Percentiles rank a stretch among this genome's conserved stretches.
phyloP scores from a whole-genome alignment of 805 yeast genomes.

The Blastobotrys chiropterorum region DNA sequence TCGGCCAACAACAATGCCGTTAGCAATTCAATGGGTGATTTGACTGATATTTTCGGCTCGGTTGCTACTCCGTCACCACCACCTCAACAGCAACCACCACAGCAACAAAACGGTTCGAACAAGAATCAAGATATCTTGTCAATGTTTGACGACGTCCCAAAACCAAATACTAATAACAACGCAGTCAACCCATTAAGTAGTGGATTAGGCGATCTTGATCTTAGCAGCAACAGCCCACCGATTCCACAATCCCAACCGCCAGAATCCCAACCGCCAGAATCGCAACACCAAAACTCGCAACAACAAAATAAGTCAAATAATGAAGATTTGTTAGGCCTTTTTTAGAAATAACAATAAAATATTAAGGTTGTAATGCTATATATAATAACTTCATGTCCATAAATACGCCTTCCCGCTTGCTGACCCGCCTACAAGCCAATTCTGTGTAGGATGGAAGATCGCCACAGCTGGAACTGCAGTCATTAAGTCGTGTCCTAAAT shows the following conservation, averaged over 20 bases:
- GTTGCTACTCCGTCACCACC: slow-evolving; percentile 16
- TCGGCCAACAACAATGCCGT: slow-evolving; percentile 22
- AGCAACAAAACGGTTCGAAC: slow-evolving; percentile 22
- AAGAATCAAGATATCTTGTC: slow-evolving; percentile 41
- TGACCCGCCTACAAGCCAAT: slow-evolving; percentile 91
- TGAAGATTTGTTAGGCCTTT: slow-evolving; percentile 29
- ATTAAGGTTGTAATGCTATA: background rate
- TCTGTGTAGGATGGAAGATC: slow-evolving; percentile 73
- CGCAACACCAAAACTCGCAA: slow-evolving; percentile 2
- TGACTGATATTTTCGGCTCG: slow-evolving; percentile 55
- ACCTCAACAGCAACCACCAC: slow-evolving; percentile 10
- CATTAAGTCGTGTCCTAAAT: slow-evolving; percentile 53
- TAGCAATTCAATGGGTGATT: slow-evolving; percentile 56
- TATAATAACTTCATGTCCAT: slow-evolving; percentile 29
- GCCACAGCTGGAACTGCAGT: slow-evolving; percentile 93
- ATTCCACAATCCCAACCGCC: slow-evolving; percentile 2
- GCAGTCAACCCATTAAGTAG: slow-evolving; percentile 3
- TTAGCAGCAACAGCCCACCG: slow-evolving; percentile 5
- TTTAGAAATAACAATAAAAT: slow-evolving; percentile 15
- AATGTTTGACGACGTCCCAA: slow-evolving; percentile 32
- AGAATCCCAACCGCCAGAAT: slow-evolving; percentile 7
- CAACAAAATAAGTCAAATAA: slow-evolving; percentile 13
- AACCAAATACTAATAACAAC: background rate
- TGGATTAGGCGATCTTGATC: slow-evolving; percentile 9
- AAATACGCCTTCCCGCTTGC: slow-evolving; percentile 86